Evolutionary conservation across 2,329 filamentous ascomycete genomes (phyloP), one percentile per base, ranked within the genome.

Genomic region (Lachnellula hyalina): DNA sequence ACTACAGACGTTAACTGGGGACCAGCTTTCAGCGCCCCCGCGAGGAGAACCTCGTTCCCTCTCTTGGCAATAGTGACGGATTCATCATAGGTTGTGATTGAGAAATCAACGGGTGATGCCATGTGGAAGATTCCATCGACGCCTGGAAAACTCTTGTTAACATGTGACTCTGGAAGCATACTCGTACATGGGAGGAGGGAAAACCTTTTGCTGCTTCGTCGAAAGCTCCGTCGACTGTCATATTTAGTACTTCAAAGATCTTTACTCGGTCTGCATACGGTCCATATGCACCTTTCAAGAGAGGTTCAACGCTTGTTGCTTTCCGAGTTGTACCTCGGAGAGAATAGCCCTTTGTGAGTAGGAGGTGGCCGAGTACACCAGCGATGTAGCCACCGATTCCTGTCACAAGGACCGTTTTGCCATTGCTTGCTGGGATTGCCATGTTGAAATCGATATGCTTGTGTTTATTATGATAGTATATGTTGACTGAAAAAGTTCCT

Each of bases 1-100:
- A 78, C 72, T 32, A 77, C 71, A 1, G 72, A 67, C 52, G 69
- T 71, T 0, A 79, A 66, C 5, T 65, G 65, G 0, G 70, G 57
- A 2, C 67, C 70, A 3, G 61, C 58, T 58, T 71, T 70, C 28
- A 67, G 58, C 0, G 69, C 68, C 1, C 61, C 61, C 28, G 60
- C 57, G 3, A 72, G 68, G 6, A 68, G 32, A 0, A 59, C 59
- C 11, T 65, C 63, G 4, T 63, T 66, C 1, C 69, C 65, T 23
- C 59, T 61, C 5, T 66, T 61, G 5, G 67, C 61, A 5, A 58
- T 52, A 11, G 57, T 56, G 23, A 70, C 63, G 25, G 60, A 59
- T 6, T 63, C 40, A 40, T 68, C 64, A 57, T 70, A 71, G 14
- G 61, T 66, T 6, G 56, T 54, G 8, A 70, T 52, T 8, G 64